Evolutionary conservation across 2,329 filamentous ascomycete genomes (phyloP).

Genomic region (Phyllosticta capitalensis): DNA sequence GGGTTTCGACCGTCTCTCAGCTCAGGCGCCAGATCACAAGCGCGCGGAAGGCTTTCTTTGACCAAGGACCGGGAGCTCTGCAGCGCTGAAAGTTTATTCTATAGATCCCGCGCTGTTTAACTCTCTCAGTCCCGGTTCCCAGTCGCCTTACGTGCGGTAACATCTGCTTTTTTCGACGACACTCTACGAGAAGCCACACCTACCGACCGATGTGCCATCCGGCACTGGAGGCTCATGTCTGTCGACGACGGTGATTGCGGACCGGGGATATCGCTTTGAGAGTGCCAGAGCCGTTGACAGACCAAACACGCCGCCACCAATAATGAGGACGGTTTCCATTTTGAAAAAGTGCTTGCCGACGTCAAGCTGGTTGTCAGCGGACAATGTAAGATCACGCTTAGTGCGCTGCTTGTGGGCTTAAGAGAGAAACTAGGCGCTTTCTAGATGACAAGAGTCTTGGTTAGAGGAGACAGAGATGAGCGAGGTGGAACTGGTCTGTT

Average conservation of each 20-base stretch:
- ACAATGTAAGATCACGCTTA: not conserved
- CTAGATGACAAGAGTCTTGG: not conserved
- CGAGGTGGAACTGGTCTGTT: not conserved
- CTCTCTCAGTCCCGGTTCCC: too few relatives aligned
- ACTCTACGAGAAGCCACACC: not conserved
- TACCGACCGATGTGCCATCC: constrained; percentile 8
- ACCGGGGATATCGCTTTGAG: constrained; percentile 2
- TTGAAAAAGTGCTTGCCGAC: not conserved
- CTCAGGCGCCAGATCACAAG: not conserved
- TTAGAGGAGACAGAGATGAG: not conserved
- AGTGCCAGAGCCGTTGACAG: constrained; percentile 6
- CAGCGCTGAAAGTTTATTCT: not conserved
- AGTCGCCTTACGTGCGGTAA: not conserved
- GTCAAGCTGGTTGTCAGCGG: not conserved
- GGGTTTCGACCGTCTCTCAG: not conserved
- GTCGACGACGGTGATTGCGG: constrained; percentile 1
- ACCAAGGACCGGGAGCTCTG: not conserved
- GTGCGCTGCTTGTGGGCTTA: not conserved
- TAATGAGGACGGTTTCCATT: constrained; percentile 4
- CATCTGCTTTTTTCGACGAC: not conserved
- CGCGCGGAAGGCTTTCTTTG: not conserved
- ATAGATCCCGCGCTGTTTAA: not conserved
- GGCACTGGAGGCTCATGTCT: constrained; percentile 9
- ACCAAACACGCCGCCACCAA: constrained; percentile 8
- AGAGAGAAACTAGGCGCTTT: not conserved